phyloP scores from a whole-genome alignment of 108 stramenopile genomes.

The Nitzschia palea region DNA sequence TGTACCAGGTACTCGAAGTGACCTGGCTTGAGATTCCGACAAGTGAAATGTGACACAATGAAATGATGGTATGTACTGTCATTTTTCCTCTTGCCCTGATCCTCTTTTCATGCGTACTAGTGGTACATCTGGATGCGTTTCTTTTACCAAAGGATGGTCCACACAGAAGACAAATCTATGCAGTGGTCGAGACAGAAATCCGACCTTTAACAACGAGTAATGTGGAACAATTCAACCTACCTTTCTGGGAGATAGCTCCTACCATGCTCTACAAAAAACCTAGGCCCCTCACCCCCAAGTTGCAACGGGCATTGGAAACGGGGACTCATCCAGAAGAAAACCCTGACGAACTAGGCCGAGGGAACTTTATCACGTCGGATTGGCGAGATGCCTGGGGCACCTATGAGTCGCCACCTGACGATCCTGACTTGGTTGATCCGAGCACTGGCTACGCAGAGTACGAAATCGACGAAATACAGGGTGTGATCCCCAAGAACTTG shows the following conservation, averaged over 20 bases:
- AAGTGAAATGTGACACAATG: too few relatives aligned
- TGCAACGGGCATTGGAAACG: constrained; percentile 21
- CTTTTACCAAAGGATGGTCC: too few relatives aligned
- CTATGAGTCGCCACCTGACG: constrained; percentile 32
- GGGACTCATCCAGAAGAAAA: constrained; percentile 41
- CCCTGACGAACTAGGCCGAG: constrained; percentile 42
- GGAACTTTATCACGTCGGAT: constrained; percentile 41
- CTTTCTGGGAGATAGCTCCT: constrained; percentile 25
- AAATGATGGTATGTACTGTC: too few relatives aligned
- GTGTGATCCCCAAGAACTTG: constrained; percentile 46
- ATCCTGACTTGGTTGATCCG: constrained; percentile 43
- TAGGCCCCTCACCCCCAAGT: constrained; percentile 11
- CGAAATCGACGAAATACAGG: constrained; percentile 48
- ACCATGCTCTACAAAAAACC: constrained; percentile 2
- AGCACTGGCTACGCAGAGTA: constrained; percentile 53
- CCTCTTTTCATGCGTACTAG: too few relatives aligned
- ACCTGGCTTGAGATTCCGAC: too few relatives aligned
- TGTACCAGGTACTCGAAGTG: too few relatives aligned
- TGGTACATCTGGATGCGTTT: too few relatives aligned
- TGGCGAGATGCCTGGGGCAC: constrained; percentile 60
- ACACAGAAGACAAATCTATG: too few relatives aligned
- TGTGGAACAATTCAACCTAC: too few relatives aligned
- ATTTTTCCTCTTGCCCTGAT: too few relatives aligned
- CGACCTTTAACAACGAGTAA: too few relatives aligned
- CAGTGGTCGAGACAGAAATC: too few relatives aligned